Conservation (phyloP, 2,329 filamentous ascomycete species). For the Cryphonectria nitschkei region DNA sequence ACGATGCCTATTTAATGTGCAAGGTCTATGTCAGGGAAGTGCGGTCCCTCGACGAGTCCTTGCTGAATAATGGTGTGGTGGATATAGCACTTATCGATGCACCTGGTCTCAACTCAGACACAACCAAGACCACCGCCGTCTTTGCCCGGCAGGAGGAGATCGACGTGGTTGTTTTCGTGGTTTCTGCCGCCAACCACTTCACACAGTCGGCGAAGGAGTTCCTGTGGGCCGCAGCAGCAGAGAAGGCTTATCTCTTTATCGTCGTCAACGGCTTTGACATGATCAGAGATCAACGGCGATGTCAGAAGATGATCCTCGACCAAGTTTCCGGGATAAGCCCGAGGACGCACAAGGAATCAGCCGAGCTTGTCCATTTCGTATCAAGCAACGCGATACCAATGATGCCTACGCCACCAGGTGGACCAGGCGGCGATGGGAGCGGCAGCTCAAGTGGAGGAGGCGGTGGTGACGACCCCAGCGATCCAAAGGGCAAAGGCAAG, state of each 20-base stretch:
- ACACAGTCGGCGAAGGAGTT: constrained; percentile 98
- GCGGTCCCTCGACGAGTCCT: constrained; percentile 84
- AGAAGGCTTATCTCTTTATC: constrained; percentile 99
- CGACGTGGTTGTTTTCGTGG: constrained; percentile 97
- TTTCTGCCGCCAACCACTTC: constrained; percentile 97
- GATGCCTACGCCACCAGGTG: constrained; percentile 58
- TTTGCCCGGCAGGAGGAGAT: constrained; percentile 98
- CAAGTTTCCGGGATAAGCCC: constrained; percentile 89
- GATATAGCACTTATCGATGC: constrained; percentile 98
- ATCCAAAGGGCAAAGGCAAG: constrained; percentile 79
- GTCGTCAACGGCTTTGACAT: constrained; percentile 97
- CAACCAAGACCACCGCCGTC: constrained; percentile 93
- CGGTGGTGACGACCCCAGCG: constrained; percentile 59
- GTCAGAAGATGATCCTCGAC: constrained; percentile 89
- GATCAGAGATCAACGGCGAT: constrained; percentile 88
- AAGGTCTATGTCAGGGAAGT: constrained; percentile 96
- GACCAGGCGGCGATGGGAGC: constrained; percentile 57
- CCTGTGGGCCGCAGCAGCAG: constrained; percentile 90
- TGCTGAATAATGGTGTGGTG: constrained; percentile 96
- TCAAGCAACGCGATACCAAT: constrained; percentile 94
- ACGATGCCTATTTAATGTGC: constrained; percentile 87
- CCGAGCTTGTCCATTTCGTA: constrained; percentile 94
- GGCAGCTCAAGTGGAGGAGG: constrained; percentile 58
- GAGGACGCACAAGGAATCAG: constrained; percentile 87
- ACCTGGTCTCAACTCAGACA: constrained; percentile 93